Evolutionary conservation across 192 early-diverging fungal species (phyloP).

Genomic region (Coemansia sp.): DNA sequence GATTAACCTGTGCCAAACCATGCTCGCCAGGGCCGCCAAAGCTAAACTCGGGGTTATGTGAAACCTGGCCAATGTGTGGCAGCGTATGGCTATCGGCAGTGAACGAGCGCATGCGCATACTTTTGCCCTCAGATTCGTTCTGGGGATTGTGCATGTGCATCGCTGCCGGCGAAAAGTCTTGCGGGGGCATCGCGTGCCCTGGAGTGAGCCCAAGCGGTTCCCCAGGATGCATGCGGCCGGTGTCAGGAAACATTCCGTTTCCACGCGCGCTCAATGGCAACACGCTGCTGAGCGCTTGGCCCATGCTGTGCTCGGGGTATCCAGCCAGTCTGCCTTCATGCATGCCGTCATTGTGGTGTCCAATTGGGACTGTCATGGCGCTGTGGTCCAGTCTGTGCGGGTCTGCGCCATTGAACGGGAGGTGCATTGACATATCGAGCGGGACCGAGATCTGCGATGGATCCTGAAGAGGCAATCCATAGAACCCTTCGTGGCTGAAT

Average conservation of each 20-base stretch:
- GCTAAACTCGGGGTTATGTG: constrained; percentile 2
- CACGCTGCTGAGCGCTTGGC: constrained; percentile 24
- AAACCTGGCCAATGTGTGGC: constrained; percentile 1
- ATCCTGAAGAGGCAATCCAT: constrained; percentile 36
- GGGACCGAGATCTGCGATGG: constrained; percentile 47
- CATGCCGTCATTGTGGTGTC: constrained; percentile 5
- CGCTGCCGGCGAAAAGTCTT: neutral
- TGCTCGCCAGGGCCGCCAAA: constrained; percentile 1
- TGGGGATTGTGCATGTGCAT: constrained; percentile 8
- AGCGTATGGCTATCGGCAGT: constrained; percentile 33
- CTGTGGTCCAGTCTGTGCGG: constrained; percentile 22
- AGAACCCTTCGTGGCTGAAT: constrained; percentile 18
- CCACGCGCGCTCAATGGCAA: constrained; percentile 20
- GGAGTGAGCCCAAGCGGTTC: constrained; percentile 5
- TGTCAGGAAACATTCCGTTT: constrained; percentile 8
- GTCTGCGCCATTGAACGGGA: constrained; percentile 7
- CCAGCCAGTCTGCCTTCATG: neutral
- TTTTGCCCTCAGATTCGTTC: neutral
- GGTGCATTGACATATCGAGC: constrained; percentile 15
- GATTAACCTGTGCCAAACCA: neutral
- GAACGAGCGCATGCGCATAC: constrained; percentile 23
- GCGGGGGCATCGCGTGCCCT: constrained; percentile 5
- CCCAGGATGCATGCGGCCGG: constrained; percentile 12
- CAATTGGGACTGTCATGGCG: constrained; percentile 38
- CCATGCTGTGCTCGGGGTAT: neutral